Conservation (phyloP, 2,329 filamentous ascomycete genomes). For the Hymenoscyphus fructigenus region DNA sequence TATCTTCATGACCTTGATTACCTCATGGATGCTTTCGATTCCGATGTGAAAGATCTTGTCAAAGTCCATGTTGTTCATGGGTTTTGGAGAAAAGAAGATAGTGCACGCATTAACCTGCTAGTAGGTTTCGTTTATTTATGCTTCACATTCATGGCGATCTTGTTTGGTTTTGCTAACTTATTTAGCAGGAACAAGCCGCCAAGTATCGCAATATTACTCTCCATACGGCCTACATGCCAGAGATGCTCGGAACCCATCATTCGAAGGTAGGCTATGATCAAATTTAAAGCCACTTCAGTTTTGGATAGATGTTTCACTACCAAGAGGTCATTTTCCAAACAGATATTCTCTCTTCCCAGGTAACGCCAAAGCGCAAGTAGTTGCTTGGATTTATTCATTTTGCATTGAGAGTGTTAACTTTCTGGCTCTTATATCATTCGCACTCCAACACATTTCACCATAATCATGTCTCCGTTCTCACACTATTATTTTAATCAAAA, state of each 20-base stretch:
- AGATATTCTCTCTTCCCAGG: background rate
- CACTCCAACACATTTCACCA: too few species aligned
- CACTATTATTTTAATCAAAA: too few species aligned
- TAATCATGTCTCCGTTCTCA: too few species aligned
- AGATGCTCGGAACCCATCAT: constrained; percentile 83
- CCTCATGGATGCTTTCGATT: constrained; percentile 55
- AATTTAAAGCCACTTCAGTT: background rate
- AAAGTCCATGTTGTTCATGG: constrained; percentile 61
- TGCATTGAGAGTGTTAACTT: background rate
- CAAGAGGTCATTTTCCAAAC: background rate
- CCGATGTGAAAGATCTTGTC: constrained; percentile 52
- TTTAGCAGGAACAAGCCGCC: constrained; percentile 55
- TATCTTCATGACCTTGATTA: constrained; percentile 58
- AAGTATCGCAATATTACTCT: constrained; percentile 67
- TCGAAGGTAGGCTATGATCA: constrained; percentile 32
- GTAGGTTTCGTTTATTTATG: constrained; percentile 40
- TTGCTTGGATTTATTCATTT: background rate
- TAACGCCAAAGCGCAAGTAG: background rate
- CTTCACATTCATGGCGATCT: background rate
- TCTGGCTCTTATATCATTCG: too few species aligned
- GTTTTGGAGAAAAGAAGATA: constrained; percentile 65
- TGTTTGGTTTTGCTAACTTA: background rate
- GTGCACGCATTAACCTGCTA: constrained; percentile 42
- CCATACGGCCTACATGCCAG: constrained; percentile 75
- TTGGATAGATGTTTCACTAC: background rate